Evolutionary conservation across 2,329 filamentous ascomycete genomes (phyloP).

Genomic region (Beauveria varroae): DNA sequence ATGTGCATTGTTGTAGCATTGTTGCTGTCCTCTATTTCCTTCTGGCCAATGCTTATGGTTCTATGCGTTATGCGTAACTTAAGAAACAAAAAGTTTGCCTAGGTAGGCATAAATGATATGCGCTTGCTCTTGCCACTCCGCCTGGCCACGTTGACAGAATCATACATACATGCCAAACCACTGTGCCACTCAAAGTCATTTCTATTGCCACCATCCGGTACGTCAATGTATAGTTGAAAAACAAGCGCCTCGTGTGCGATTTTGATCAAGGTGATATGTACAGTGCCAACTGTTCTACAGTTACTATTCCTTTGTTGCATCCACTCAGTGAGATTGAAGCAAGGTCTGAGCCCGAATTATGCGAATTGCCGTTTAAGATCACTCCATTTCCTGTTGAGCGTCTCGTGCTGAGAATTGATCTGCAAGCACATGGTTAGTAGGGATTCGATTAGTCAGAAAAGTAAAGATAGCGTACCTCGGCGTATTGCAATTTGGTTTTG

Average conservation of each 20-base stretch:
- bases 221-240: not conserved
- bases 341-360: conserved; percentile 18
- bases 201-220: not conserved
- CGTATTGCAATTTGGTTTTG: conserved; percentile 88
- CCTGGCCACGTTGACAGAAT: not conserved
- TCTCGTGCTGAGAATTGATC: conserved; percentile 66
- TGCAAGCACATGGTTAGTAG: conserved; percentile 25
- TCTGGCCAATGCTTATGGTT: not conserved
- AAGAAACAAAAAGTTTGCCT: not conserved
- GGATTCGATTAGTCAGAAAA: not conserved
- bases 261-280: conserved; percentile 8
- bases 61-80: not conserved
- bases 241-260: not conserved
- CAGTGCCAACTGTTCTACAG: not conserved
- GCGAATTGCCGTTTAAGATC: conserved; percentile 58
- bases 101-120: not conserved
- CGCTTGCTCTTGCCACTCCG: not conserved
- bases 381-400: conserved; percentile 67
- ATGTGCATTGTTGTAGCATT: not conserved
- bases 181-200: not conserved
- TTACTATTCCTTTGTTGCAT: not conserved
- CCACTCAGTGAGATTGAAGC: not conserved
- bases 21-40: not conserved
- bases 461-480: conserved; percentile 63
- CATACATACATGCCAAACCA: not conserved